Conservation (phyloP, 2,329 filamentous ascomycete species). For the Calonectria fujianensis region DNA sequence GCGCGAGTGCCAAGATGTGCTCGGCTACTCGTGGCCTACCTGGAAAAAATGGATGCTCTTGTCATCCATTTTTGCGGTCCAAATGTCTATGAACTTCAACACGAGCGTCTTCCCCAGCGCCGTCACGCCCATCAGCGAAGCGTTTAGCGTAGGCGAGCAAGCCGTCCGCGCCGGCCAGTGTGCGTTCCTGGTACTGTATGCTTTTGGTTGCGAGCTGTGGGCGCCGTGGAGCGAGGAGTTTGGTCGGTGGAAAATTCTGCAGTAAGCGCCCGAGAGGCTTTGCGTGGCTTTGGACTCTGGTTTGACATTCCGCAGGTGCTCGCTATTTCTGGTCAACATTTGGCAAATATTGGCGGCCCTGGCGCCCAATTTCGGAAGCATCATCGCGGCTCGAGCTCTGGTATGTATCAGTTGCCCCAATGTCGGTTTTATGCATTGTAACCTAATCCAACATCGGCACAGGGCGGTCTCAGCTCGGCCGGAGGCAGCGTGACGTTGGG, state of each 20-base stretch:
- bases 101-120: constrained; percentile 83
- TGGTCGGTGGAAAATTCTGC: constrained; percentile 4
- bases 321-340: neutral
- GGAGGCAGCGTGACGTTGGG: constrained; percentile 11
- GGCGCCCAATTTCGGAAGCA: constrained; percentile 1
- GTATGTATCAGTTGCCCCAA: neutral
- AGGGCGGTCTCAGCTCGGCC: constrained; percentile 14
- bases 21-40: neutral
- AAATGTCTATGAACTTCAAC: constrained; percentile 86
- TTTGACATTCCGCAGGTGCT: neutral
- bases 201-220: constrained; percentile 8
- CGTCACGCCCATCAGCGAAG: constrained; percentile 71
- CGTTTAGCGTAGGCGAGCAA: neutral
- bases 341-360: neutral
- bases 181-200: constrained; percentile 7
- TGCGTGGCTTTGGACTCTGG: neutral
- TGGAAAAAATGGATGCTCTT: constrained; percentile 82
- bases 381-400: neutral
- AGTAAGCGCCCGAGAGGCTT: neutral
- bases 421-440: neutral
- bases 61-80: constrained; percentile 80
- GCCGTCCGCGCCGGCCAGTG: neutral
- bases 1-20: neutral
- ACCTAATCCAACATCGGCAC: neutral
- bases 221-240: constrained; percentile 17